Base-by-base conservation (phyloP, 2,329 filamentous ascomycete species). In the Curvularia eragrostidis region DNA sequence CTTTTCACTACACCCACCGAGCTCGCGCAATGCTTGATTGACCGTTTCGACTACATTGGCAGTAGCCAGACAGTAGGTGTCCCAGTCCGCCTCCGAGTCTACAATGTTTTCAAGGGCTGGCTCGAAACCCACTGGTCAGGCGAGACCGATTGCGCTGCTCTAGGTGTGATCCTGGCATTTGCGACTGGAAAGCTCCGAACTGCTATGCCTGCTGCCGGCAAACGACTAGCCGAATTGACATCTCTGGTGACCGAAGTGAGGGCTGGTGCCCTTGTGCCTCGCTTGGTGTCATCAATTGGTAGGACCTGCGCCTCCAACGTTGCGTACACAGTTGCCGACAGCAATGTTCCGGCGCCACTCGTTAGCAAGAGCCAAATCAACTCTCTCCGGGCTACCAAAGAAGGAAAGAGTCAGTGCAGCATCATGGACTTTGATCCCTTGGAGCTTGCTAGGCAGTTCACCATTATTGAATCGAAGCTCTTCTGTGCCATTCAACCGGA, bases 31-130 rank as follows among this genome's bases (percentile, higher is more conserved):
- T 86, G 89, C 3, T 83, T 99, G n/a, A 89, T 96, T 52, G 90
- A 95, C 56, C 89, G 96, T 28, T 99, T 96, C 75, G 91, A 97
- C 58, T 97, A 97, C 67, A 90, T 97, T 36, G 90, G 87, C 12
- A 90, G 95, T 58, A 90, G 89, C 47, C 86, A 88, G 21, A 85
- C 88, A 57, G 85, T 93, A 62, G 88, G 93, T 21, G 85, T 84
- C 2, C 91, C 94, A 0, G 94, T 98, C 21, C 88, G 93, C 49
- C 81, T 99, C 47, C 87, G 95, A 50, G 92, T 98, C 1, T 98
- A 96, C 81, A 98, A 99, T 74, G 89, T 93, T 55, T 92, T 99
- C 83, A 99, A 99, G 78, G 91, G 91, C 41, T 99, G 95, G 95
- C 82, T 99, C 19, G 95, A 98, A 79, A 95, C 91, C 6, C 93